phyloP scores from a whole-genome alignment of 345 rosid genomes.

The Orychophragmus violaceus region DNA sequence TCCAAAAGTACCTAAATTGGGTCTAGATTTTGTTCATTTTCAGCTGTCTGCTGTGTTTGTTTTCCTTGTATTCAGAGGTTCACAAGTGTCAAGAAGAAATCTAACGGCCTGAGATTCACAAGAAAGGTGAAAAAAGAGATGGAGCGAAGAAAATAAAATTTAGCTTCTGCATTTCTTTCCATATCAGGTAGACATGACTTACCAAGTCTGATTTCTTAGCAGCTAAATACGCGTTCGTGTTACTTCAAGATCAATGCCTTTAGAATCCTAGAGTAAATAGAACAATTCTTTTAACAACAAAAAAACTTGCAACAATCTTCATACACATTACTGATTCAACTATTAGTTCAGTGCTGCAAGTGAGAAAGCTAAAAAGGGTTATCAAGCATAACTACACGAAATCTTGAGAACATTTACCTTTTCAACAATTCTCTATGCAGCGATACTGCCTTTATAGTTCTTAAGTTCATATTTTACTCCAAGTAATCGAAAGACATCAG shows the following conservation, averaged over 20 bases:
- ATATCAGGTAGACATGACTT: slow-evolving; percentile 11
- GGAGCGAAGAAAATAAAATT: background rate
- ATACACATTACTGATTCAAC: too few species aligned
- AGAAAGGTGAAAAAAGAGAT: background rate
- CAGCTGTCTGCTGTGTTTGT: slow-evolving; percentile 33
- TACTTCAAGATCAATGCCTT: slow-evolving; percentile 63
- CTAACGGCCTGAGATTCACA: slow-evolving; percentile 63
- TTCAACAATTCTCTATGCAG: slow-evolving; percentile 60
- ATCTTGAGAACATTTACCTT: slow-evolving; percentile 37
- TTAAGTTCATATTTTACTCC: slow-evolving; percentile 82
- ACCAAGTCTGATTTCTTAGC: slow-evolving; percentile 93
- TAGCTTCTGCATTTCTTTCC: background rate
- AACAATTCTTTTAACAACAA: background rate
- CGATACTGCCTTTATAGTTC: slow-evolving; percentile 85
- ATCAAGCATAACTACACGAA: background rate
- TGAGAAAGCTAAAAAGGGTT: too few species aligned
- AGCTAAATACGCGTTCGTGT: slow-evolving; percentile 78
- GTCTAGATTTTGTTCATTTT: slow-evolving; percentile 39
- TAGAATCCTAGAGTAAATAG: slow-evolving; percentile 47
- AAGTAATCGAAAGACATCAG: slow-evolving; percentile 79
- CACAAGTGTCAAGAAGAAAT: slow-evolving; percentile 59
- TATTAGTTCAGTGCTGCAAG: too few species aligned
- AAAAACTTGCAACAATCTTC: too few species aligned
- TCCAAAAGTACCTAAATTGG: slow-evolving; percentile 54
- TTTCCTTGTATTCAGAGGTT: slow-evolving; percentile 39